phyloP scores from a whole-genome alignment of 2,329 filamentous ascomycete genomes.

The Colletotrichum gigasporum region DNA sequence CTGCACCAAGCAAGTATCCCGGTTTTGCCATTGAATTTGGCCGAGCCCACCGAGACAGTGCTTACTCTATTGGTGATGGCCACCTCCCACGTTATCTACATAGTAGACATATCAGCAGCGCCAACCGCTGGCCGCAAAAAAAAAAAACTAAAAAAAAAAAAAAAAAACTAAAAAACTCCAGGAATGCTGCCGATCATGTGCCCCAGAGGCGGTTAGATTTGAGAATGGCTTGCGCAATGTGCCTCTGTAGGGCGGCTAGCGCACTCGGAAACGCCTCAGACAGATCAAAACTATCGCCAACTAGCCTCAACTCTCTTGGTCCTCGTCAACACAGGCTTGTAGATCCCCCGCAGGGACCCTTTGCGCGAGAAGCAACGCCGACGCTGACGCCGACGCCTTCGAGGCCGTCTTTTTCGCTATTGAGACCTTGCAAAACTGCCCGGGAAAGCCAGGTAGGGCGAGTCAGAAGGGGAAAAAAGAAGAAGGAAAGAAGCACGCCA shows the following conservation, averaged over 20 bases:
- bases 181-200: constrained; percentile 3
- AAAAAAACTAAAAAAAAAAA: neutral
- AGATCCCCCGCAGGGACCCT: constrained; percentile 23
- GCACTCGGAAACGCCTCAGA: constrained; percentile 4
- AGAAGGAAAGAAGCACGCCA: neutral
- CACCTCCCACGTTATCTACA: neutral
- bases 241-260: constrained; percentile 14
- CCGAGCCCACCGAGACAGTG: constrained; percentile 27
- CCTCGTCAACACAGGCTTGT: constrained; percentile 3
- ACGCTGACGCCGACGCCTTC: neutral
- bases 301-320: constrained; percentile 28
- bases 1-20: neutral
- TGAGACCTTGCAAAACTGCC: too few species aligned
- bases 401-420: constrained; percentile 1
- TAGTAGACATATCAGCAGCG: neutral
- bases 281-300: constrained; percentile 15
- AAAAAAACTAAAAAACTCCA: neutral
- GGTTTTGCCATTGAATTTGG: constrained; percentile 10
- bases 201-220: neutral
- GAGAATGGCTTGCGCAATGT: constrained; percentile 1
- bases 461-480: neutral
- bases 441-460: neutral
- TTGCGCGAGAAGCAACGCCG: neutral
- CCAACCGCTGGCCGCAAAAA: too few species aligned
- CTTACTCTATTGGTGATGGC: constrained; percentile 12